Conservation (phyloP, 495 filamentous ascomycete species). For the Penicillium argentinense region DNA sequence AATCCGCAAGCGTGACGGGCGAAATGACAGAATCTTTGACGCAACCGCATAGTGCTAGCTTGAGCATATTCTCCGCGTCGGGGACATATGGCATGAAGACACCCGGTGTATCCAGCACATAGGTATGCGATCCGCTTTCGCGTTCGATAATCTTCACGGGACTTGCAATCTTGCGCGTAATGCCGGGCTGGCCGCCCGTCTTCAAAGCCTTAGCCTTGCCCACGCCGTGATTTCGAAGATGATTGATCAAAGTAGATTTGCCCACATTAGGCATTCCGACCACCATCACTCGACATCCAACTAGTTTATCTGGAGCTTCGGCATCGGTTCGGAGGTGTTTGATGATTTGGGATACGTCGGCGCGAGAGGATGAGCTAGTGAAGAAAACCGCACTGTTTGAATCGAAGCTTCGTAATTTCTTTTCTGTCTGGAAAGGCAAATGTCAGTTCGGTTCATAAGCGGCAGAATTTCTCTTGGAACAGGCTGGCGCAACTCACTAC, state of each 20-base stretch:
- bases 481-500: slow-evolving; percentile 31
- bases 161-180: slow-evolving; percentile 81
- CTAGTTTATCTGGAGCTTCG: slow-evolving; percentile 49
- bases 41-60: slow-evolving; percentile 83
- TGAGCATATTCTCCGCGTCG: slow-evolving; percentile 84
- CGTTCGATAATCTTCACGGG: slow-evolving; percentile 77
- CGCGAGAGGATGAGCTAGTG: slow-evolving; percentile 51
- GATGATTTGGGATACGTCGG: slow-evolving; percentile 55
- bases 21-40: slow-evolving; percentile 86
- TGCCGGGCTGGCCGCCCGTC: slow-evolving; percentile 84
- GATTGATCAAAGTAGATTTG: slow-evolving; percentile 87
- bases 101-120: slow-evolving; percentile 74
- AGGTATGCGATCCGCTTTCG: slow-evolving; percentile 53
- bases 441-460: too few relatives aligned
- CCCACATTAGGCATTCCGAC: slow-evolving; percentile 98
- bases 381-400: slow-evolving; percentile 62
- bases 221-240: slow-evolving; percentile 68
- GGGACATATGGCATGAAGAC: slow-evolving; percentile 93
- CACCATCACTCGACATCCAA: slow-evolving; percentile 76
- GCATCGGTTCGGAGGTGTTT: slow-evolving; percentile 53
- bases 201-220: slow-evolving; percentile 72
- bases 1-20: slow-evolving; percentile 77
- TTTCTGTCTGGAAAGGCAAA: slow-evolving; percentile 29
- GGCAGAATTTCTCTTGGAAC: too few relatives aligned
- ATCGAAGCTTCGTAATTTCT: slow-evolving; percentile 59